A percentile compares a stretch with the other conserved stretches of the same genome.
Conservation (phyloP, 2,329 filamentous ascomycete genomes). For the Trichoderma atrobrunneum region DNA sequence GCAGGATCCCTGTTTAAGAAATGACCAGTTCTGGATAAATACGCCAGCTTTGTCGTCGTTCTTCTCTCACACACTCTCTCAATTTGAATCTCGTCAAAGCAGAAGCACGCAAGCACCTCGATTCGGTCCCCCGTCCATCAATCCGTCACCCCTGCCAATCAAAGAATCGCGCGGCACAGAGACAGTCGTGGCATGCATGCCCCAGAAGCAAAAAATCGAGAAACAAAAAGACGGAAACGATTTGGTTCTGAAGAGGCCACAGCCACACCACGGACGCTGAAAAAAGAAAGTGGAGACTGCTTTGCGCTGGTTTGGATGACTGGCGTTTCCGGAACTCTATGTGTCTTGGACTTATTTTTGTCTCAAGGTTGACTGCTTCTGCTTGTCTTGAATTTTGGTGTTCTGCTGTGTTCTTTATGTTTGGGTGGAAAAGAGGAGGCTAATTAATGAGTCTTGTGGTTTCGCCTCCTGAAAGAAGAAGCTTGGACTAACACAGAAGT, state of each 20-base stretch:
- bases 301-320: constrained; percentile 1
- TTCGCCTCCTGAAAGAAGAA: neutral
- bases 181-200: neutral
- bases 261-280: neutral
- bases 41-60: neutral
- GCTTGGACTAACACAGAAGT: neutral
- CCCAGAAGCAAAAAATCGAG: neutral
- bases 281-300: neutral
- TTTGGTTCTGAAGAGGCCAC: neutral
- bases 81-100: neutral
- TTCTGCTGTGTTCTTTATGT: neutral
- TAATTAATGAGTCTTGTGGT: neutral
- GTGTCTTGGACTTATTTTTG: neutral
- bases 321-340: neutral
- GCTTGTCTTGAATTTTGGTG: neutral
- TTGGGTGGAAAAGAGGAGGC: neutral
- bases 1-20: neutral
- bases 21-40: neutral
- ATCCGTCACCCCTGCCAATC: neutral
- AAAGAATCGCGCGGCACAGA: neutral
- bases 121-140: neutral
- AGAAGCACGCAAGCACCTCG: neutral
- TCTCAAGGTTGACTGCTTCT: neutral
- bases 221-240: neutral
- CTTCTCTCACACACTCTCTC: neutral